A percentile compares a stretch with the other conserved stretches of the same genome.
Evolutionary conservation across 2,329 filamentous ascomycete species (phyloP).

Genomic region (Botrytis porri): DNA sequence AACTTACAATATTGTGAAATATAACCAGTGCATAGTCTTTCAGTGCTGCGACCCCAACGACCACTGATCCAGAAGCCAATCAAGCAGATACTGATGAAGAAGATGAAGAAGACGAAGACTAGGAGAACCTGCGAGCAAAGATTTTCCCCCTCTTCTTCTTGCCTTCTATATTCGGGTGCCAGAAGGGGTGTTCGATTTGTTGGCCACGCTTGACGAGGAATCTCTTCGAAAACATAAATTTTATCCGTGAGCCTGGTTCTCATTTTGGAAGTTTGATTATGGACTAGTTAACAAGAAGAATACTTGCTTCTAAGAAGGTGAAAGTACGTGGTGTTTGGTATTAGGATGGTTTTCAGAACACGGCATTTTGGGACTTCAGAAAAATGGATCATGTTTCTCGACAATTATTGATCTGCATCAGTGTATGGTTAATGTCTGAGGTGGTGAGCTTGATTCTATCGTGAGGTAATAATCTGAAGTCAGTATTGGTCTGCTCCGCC

Average conservation of each 20-base stretch:
- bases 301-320: neutral
- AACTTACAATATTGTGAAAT: conserved; percentile 9
- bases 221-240: neutral
- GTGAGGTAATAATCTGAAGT: neutral
- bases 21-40: neutral
- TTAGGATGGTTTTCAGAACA: neutral
- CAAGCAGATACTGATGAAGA: conserved; percentile 3
- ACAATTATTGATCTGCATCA: neutral
- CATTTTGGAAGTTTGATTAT: neutral
- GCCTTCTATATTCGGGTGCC: neutral
- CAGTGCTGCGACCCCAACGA: neutral
- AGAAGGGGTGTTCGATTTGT: conserved; percentile 1
- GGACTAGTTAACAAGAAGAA: neutral
- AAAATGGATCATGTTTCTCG: neutral
- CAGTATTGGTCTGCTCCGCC: neutral
- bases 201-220: neutral
- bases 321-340: neutral
- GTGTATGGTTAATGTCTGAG: neutral
- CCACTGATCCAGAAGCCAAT: neutral
- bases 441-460: neutral
- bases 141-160: neutral
- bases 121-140: neutral
- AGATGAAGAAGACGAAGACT: neutral
- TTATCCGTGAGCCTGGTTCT: neutral
- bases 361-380: neutral